Base-by-base conservation (phyloP, 202 grass and related monocot genomes). In the Carex sylvatica region DNA sequence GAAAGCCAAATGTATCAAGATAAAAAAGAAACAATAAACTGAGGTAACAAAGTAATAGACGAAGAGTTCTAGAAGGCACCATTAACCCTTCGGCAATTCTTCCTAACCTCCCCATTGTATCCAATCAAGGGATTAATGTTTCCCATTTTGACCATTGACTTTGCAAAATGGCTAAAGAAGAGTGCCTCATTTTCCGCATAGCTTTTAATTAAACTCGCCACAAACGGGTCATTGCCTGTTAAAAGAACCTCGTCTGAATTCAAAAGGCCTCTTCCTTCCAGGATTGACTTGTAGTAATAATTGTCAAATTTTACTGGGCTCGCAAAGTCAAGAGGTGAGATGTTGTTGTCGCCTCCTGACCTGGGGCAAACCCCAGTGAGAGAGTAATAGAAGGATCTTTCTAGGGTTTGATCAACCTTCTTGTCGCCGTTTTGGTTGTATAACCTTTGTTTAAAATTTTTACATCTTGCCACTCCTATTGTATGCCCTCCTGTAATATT, bases 81-180 rank as follows among this genome's bases (percentile, higher is more conserved):
- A 82, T 92, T 95, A 64, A 87, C 70, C 82, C 59, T 85, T 55
- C 24, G 85, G 8, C 85, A 93, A 49, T 91, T 91, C 78, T 91
- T 97, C 55, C 89, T 87, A 51, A 91, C 83, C 73, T 97, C 91
- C 82, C 93, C 91, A 62, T 84, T 65, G 58, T 84, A 64, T 78
- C 85, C 91, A 54, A 66, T 73, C 52, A 97, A 86, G 28, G 91
- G 93, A 74, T 69, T 87, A 83, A 80, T 94, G 42, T 80, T 91
- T 12, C 90, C 90, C 90, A 96, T 91, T 82, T 93, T 96, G 77
- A 83, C 85, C 85, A 96, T 89, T 5, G 93, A 96, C 74, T 86
- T 91, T 55, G 90, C 85, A 35, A 89, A 96, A 61, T 93, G 90
- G 52, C 88, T 83, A 61, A 96, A 96, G 87, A 96, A 92, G 24